Conservation (phyloP, 2,329 filamentous ascomycete species). For the Akanthomyces dipterigenus region DNA sequence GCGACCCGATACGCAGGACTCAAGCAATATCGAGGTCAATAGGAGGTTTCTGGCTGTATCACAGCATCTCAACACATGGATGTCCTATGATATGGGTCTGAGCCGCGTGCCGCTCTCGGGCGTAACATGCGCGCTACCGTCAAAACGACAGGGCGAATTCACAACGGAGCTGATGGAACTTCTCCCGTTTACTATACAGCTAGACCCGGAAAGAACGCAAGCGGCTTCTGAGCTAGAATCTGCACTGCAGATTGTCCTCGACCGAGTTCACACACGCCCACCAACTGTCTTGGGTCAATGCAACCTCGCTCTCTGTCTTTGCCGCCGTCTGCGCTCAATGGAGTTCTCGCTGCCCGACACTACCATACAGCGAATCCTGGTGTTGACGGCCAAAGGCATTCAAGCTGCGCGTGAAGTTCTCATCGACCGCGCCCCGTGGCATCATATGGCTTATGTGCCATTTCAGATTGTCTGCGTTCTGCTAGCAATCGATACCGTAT, state of each 20-base stretch:
- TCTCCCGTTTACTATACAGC: constrained; percentile 44
- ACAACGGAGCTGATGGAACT: constrained; percentile 45
- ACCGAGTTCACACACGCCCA: constrained; percentile 30
- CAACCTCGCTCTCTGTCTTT: constrained; percentile 50
- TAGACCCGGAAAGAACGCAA: constrained; percentile 43
- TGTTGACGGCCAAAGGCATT: constrained; percentile 37
- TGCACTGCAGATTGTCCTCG: constrained; percentile 35
- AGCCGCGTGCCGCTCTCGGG: constrained; percentile 43
- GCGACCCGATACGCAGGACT: constrained; percentile 15
- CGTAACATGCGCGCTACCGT: constrained; percentile 35
- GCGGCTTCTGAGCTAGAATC: constrained; percentile 35
- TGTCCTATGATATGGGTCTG: constrained; percentile 51
- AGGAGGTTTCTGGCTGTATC: constrained; percentile 43
- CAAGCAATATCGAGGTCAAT: constrained; percentile 30
- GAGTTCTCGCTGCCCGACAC: constrained; percentile 37
- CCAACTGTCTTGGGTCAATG: constrained; percentile 43
- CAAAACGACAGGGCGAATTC: constrained; percentile 31
- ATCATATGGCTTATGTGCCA: constrained; percentile 53
- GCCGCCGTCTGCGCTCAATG: constrained; percentile 44
- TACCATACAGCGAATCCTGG: constrained; percentile 40
- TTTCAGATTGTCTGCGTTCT: constrained; percentile 52
- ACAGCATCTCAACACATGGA: constrained; percentile 52
- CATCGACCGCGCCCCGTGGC: constrained; percentile 43
- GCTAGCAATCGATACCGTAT: constrained; percentile 46
- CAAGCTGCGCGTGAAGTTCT: constrained; percentile 40